Percentiles rank a stretch among this genome's conserved stretches.
Conservation (phyloP, 2,329 filamentous ascomycete species). For the Alternaria conjuncta region DNA sequence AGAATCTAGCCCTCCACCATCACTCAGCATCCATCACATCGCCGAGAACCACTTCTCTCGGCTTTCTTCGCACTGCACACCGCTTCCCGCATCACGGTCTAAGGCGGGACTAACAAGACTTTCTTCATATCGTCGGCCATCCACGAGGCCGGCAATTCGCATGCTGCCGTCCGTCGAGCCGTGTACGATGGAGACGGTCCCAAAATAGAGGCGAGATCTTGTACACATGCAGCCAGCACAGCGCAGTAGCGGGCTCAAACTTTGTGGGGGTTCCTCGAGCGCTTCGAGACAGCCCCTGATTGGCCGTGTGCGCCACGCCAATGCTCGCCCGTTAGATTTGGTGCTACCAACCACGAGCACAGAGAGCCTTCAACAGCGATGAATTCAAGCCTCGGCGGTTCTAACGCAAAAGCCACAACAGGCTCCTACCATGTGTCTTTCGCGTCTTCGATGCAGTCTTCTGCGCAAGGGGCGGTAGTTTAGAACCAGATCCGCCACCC, state of each 20-base stretch:
- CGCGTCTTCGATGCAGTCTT: neutral
- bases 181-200: slow-evolving; percentile 13
- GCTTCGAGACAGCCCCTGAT: slow-evolving; percentile 34
- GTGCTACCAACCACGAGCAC: slow-evolving; percentile 44
- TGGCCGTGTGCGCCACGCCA: slow-evolving; percentile 34
- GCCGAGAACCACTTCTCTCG: slow-evolving; percentile 9
- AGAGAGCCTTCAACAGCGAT: slow-evolving; percentile 30
- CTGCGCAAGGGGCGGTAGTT: slow-evolving; percentile 8
- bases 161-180: slow-evolving; percentile 7
- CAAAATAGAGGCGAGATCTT: slow-evolving; percentile 36
- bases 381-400: slow-evolving; percentile 39
- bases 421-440: slow-evolving; percentile 23
- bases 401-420: slow-evolving; percentile 28
- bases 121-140: slow-evolving; percentile 10
- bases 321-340: slow-evolving; percentile 12
- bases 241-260: slow-evolving; percentile 24
- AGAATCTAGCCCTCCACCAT: slow-evolving; percentile 10
- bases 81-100: slow-evolving; percentile 32
- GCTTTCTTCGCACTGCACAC: slow-evolving; percentile 30
- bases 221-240: slow-evolving; percentile 28
- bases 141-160: slow-evolving; percentile 20
- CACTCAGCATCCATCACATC: slow-evolving; percentile 23
- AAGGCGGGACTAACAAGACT: slow-evolving; percentile 27
- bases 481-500: slow-evolving; percentile 20
- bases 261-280: slow-evolving; percentile 32